These are phyloP conservation scores for Fraxinus ornus DNA, from an alignment of 305 asterid genomes.

Conservation along the genomic window DNA sequence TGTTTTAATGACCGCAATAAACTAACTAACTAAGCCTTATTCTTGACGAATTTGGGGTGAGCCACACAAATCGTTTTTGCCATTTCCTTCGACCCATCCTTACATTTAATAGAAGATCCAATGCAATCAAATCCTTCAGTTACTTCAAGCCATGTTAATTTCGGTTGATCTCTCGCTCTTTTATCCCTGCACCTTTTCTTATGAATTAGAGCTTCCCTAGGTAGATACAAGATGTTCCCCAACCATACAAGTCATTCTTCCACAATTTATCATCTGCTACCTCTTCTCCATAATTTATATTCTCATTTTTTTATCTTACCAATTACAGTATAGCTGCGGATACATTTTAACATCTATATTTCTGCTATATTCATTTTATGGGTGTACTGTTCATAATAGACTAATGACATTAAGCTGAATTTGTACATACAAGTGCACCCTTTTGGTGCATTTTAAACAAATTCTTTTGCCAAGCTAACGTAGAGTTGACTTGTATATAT, in stretches of 20 bases:
- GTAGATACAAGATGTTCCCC: background rate
- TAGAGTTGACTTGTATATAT: background rate
- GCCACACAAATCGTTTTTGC: background rate
- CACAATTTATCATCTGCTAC: background rate
- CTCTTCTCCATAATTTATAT: background rate
- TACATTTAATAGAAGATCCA: background rate
- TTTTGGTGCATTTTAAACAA: background rate
- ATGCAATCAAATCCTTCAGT: background rate
- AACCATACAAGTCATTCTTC: background rate
- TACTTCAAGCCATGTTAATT: background rate
- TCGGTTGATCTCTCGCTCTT: background rate
- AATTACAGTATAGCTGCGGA: background rate
- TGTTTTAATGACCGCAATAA: background rate
- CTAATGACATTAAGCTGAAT: constrained; percentile 5
- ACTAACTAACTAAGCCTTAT: background rate
- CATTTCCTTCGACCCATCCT: background rate
- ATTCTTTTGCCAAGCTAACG: background rate
- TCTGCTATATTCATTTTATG: background rate
- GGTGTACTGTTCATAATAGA: background rate
- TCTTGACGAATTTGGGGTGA: background rate
- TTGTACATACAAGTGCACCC: constrained; percentile 11
- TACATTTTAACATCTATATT: background rate
- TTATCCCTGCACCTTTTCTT: background rate
- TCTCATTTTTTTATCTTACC: background rate
- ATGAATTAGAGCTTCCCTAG: background rate